Base-by-base conservation (phyloP, 306 rosid genomes). In the Rubus parviflorus region DNA sequence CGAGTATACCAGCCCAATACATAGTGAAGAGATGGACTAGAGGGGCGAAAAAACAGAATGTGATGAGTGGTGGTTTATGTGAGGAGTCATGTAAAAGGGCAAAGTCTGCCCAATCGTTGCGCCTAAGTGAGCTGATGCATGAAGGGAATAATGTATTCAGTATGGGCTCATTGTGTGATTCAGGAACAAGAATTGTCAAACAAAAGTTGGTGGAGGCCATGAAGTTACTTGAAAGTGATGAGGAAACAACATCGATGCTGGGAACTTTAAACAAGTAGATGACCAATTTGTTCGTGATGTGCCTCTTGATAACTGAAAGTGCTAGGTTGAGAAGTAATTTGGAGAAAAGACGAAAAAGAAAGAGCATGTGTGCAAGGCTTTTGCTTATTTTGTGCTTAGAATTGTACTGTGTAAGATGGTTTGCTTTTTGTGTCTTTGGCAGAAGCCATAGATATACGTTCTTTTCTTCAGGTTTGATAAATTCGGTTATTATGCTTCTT, bases 21-120 rank as follows among this genome's bases (percentile, higher is more conserved):
- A 77, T 77, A 66, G 13, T 41, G 54, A 68, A 65, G 65, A 77
- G 71, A 77, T 77, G 80, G 74, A 77, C 74, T 52, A 56, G 45
- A 54, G 74, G 54, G 30, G 80, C 66, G 8, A 77, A 67, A 51
- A 68, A 53, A 25, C 25, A 37, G 46, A 30, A 52, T 75, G 58
- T 6, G 17, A 16, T 25, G 66, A 54, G 76, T 56, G 23, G 76
- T 2, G n/a, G 42, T 53, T 12, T 40, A 53, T 45, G 17, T 58
- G 57, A 63, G 48, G 20, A 5, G 7, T 35, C 56, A 0, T 47
- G 20, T 35, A 37, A 47, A 61, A 62, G 1, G 62, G 79, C 3
- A 5, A 63, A 75, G 47, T 46, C 58, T 48, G 25, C 71, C 40
- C 69, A 75, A 13, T 62, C 71, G 7, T 13, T 48, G 54, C 49